phyloP scores from a whole-genome alignment of 441 rosid species.

The Pelargonium fulgidum region DNA sequence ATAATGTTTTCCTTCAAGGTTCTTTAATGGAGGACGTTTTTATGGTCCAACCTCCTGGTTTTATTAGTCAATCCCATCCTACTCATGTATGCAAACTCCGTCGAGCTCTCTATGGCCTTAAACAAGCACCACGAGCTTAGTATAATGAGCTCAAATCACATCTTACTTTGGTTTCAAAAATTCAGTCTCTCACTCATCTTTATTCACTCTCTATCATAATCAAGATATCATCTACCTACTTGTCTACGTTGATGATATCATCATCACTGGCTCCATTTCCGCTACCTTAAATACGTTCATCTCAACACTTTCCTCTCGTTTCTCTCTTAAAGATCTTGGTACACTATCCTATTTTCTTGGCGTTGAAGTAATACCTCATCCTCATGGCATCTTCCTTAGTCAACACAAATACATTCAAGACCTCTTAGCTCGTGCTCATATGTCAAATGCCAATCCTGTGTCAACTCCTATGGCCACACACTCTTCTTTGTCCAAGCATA shows the following conservation, averaged over 20 bases:
- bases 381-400: background rate
- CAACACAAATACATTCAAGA: background rate
- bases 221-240: background rate
- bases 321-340: background rate
- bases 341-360: background rate
- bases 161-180: background rate
- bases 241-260: background rate
- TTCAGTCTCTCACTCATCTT: background rate
- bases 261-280: background rate
- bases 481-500: background rate
- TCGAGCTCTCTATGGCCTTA: background rate
- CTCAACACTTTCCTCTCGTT: background rate
- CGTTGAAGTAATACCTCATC: background rate
- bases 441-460: background rate
- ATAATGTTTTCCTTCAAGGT: conserved; percentile 5
- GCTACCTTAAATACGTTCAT: background rate
- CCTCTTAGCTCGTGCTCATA: background rate
- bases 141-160: background rate
- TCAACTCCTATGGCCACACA: background rate
- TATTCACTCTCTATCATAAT: background rate
- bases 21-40: background rate
- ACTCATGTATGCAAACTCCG: background rate
- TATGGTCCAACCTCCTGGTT: background rate
- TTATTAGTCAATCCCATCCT: background rate
- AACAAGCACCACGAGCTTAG: background rate